Conservation (phyloP, 345 rosid genomes). For the Rhodamnia argentea region DNA sequence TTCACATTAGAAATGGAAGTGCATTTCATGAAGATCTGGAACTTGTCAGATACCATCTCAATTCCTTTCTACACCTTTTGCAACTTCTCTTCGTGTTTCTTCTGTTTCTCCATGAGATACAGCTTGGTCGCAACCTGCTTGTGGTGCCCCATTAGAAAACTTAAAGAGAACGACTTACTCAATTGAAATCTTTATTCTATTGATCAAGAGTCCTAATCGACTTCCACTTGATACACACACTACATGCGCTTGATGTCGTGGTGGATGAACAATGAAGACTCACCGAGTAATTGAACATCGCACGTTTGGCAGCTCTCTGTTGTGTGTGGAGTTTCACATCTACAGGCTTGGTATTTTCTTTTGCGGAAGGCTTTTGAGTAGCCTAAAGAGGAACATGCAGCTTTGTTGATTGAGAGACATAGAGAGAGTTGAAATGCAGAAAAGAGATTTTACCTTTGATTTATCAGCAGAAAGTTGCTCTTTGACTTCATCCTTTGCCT, state of each 20-base stretch:
- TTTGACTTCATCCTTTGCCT: slow-evolving; percentile 24
- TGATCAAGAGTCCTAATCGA: background rate
- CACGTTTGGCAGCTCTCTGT: slow-evolving; percentile 73
- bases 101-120: slow-evolving; percentile 39
- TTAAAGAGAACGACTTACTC: background rate
- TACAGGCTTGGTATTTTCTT: slow-evolving; percentile 58
- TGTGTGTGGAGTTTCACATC: slow-evolving; percentile 72
- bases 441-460: slow-evolving; percentile 1
- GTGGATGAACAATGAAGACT: background rate
- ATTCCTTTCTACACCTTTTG: slow-evolving; percentile 33
- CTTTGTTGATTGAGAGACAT: background rate
- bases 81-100: slow-evolving; percentile 50
- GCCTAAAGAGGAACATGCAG: background rate
- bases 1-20: background rate
- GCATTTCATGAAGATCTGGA: background rate
- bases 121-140: slow-evolving; percentile 69
- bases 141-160: background rate
- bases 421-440: background rate
- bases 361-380: slow-evolving; percentile 22
- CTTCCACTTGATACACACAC: background rate
- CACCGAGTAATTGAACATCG: slow-evolving; percentile 78
- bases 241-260: background rate
- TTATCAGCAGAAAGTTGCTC: slow-evolving; percentile 8
- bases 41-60: background rate
- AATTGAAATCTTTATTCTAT: background rate